These are phyloP conservation scores for Fusarium dimerum DNA, from an alignment of 2,329 filamentous ascomycete species.

Conservation along the genomic window DNA sequence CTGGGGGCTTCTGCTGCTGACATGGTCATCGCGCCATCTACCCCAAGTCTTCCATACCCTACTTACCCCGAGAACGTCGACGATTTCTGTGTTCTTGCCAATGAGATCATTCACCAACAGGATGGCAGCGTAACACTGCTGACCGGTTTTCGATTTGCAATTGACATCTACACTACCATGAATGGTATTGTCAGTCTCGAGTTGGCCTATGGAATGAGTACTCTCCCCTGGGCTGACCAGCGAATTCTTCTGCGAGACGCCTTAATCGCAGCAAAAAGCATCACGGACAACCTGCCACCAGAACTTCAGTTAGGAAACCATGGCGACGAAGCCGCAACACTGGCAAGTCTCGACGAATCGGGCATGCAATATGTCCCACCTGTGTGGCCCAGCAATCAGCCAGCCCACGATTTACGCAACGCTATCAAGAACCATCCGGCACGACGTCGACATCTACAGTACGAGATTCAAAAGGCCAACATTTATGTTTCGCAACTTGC, in stretches of 20 bases:
- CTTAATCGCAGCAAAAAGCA: slow-evolving; percentile 68
- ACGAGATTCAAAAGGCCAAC: slow-evolving; percentile 90
- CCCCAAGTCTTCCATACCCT: slow-evolving; percentile 73
- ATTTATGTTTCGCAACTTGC: slow-evolving; percentile 81
- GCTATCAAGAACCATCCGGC: slow-evolving; percentile 50
- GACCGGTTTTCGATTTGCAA: slow-evolving; percentile 78
- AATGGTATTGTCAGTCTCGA: slow-evolving; percentile 78
- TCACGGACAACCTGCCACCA: slow-evolving; percentile 66
- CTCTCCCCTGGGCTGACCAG: slow-evolving; percentile 78
- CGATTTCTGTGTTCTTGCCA: slow-evolving; percentile 75
- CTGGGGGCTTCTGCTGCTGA: slow-evolving; percentile 72
- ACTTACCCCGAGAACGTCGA: slow-evolving; percentile 81
- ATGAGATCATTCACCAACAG: slow-evolving; percentile 71
- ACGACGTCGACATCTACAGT: slow-evolving; percentile 64
- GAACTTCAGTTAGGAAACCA: slow-evolving; percentile 62
- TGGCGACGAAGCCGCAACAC: slow-evolving; percentile 36
- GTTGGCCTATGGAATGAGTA: slow-evolving; percentile 76
- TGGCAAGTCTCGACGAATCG: slow-evolving; percentile 45
- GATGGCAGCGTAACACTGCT: slow-evolving; percentile 68
- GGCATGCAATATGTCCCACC: slow-evolving; percentile 55
- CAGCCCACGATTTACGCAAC: slow-evolving; percentile 52
- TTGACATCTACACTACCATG: slow-evolving; percentile 79
- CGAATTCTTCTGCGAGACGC: slow-evolving; percentile 71
- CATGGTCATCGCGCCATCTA: slow-evolving; percentile 74
- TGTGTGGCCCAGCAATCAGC: slow-evolving; percentile 47